A percentile compares a stretch with the other conserved stretches of the same genome.
phyloP scores from a whole-genome alignment of 1,284 basidiomycete genomes.

The Rhizoctonia solani region DNA sequence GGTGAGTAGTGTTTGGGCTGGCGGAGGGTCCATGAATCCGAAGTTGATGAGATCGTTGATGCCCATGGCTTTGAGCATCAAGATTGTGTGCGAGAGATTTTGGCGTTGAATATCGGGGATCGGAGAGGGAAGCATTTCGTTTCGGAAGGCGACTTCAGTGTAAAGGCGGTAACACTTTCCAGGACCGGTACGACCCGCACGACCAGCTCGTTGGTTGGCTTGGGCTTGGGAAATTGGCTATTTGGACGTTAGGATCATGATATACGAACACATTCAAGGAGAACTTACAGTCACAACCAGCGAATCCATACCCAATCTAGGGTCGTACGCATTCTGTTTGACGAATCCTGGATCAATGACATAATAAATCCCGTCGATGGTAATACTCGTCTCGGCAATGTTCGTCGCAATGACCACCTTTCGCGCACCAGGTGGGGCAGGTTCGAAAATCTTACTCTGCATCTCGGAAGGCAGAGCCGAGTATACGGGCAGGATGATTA shows the following conservation, averaged over 20 bases:
- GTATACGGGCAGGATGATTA: constrained; percentile 96
- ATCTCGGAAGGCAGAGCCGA: constrained; percentile 97
- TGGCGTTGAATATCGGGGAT: constrained; percentile 54
- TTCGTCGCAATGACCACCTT: constrained; percentile 99
- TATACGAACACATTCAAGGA: not conserved
- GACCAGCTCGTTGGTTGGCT: constrained; percentile 91
- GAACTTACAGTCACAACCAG: constrained; percentile 80
- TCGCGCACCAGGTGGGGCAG: constrained; percentile 92
- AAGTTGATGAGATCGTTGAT: constrained; percentile 98
- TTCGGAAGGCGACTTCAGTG: constrained; percentile 96
- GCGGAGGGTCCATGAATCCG: constrained; percentile 99
- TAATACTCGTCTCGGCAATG: constrained; percentile 97
- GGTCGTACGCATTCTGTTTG: constrained; percentile 99
- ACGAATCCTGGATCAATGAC: constrained; percentile 98
- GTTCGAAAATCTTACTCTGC: constrained; percentile 96
- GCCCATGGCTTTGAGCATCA: constrained; percentile 98
- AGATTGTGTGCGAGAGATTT: constrained; percentile 61
- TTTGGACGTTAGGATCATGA: not conserved
- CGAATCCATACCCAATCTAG: constrained; percentile 96
- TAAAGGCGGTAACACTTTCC: constrained; percentile 98
- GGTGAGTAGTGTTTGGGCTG: constrained; percentile 92
- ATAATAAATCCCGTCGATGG: constrained; percentile 98
- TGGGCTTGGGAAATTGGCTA: constrained; percentile 97
- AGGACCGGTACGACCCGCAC: constrained; percentile 96
- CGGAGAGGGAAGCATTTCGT: constrained; percentile 54